Evolutionary conservation across 139 green algal genomes (phyloP), one percentile per base, ranked within the genome.

Genomic region (Auxenochlorella pyrenoidosa): DNA sequence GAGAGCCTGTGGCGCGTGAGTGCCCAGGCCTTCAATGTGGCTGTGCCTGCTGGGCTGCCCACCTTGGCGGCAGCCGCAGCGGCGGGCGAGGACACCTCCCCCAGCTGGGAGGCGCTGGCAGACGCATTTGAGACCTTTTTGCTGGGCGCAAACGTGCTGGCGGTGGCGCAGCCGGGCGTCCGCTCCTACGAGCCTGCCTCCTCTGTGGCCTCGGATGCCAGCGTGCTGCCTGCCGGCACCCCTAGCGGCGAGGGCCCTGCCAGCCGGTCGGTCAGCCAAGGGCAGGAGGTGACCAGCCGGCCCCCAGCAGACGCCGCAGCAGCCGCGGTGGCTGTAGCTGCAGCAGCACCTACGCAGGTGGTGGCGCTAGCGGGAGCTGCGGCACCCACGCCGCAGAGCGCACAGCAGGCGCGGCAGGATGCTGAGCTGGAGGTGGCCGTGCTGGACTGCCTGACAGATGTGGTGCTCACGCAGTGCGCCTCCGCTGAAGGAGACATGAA

Each of bases 381-480:
- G 19, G 60, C 80, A 0, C 80, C 59, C 30, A 40, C 63, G 63
- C 80, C 80, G 19, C 80, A 76, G 1, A 70, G 5, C 32, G 26
- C 82, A 24, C 66, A 78, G 82, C 82, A 86, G 65, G 82, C 82
- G 2, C 82, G 66, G 43, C 65, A 47, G 59, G 95, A 97, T 36
- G 79, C 88, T 28, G 95, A 96, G 81, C 78, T 97, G 85, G 93
- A 95, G 44, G 88, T 88, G 0, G 66, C 88, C 8, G 86, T 98
- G 32, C 88, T 98, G 75, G 95, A 98, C 89, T 94, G 91, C 72
- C 89, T 98, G 36, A 91, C 93, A 0, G 93, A 98, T 28, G 86
- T 76, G 2, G 93, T 98, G 70, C 89, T 98, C 36, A 92, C 89
- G 15, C 75, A 75, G 65, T 88, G 87, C 40, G 85, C 84, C 3